A percentile compares a stretch with the other conserved stretches of the same genome.
Evolutionary conservation across 805 yeast genomes (phyloP).

Genomic region (Maudiozyma saulgeensis): DNA sequence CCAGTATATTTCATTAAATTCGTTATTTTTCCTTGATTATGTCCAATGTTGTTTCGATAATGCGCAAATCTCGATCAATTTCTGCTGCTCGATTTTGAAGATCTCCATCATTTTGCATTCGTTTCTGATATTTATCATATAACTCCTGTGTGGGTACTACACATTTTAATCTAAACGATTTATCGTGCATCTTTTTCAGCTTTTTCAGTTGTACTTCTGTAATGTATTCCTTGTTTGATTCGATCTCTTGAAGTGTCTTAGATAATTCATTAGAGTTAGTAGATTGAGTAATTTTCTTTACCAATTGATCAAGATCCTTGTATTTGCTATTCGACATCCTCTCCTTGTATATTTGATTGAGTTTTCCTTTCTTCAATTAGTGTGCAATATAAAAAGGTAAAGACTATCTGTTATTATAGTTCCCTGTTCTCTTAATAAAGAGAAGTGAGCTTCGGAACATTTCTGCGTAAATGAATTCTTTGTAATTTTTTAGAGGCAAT

Average conservation of each 20-base stretch:
- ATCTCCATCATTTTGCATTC: slow-evolving; percentile 24
- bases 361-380: not conserved
- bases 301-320: slow-evolving; percentile 3
- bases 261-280: slow-evolving; percentile 8
- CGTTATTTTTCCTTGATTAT: slow-evolving; percentile 27
- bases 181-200: slow-evolving; percentile 22
- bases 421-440: too few relatives aligned
- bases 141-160: slow-evolving; percentile 15
- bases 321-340: slow-evolving; percentile 1
- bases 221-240: slow-evolving; percentile 21
- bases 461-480: too few relatives aligned
- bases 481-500: too few relatives aligned
- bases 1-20: slow-evolving; percentile 5
- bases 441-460: too few relatives aligned
- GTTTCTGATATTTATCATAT: slow-evolving; percentile 13
- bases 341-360: not conserved
- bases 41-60: slow-evolving; percentile 49
- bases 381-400: too few relatives aligned
- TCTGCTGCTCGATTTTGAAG: slow-evolving; percentile 54
- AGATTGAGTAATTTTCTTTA: slow-evolving; percentile 4
- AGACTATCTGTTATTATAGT: too few relatives aligned
- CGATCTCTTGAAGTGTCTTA: slow-evolving; percentile 16
- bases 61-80: slow-evolving; percentile 62
- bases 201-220: slow-evolving; percentile 20
- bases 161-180: slow-evolving; percentile 18